These are phyloP conservation scores for Flaveria trinervia DNA, from an alignment of 129 eudicot genomes.

Conservation along the genomic window DNA sequence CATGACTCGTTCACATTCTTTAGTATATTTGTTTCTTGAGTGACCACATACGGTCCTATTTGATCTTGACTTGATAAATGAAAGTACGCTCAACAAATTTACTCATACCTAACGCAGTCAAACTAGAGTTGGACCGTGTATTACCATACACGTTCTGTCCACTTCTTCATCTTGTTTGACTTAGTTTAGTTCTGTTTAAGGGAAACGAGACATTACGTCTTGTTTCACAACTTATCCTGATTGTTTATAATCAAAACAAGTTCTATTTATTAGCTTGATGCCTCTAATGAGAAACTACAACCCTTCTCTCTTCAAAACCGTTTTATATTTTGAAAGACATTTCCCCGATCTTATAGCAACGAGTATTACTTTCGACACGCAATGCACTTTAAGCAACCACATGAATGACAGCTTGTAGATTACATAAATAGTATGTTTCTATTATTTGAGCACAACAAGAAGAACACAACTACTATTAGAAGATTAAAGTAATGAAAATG, in stretches of 20 bases:
- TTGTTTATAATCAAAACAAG: too few species aligned
- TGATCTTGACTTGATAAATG: not conserved
- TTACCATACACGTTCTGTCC: not conserved
- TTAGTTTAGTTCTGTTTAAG: not conserved
- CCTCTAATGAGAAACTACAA: not conserved
- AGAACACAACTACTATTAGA: not conserved
- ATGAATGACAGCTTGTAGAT: not conserved
- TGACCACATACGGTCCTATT: too few species aligned
- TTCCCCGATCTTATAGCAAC: not conserved
- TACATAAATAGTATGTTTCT: not conserved
- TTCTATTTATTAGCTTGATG: too few species aligned
- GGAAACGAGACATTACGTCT: not conserved
- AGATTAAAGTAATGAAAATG: conserved; percentile 9
- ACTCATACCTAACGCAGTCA: not conserved
- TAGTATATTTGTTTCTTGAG: not conserved
- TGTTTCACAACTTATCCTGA: too few species aligned
- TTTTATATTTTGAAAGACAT: not conserved
- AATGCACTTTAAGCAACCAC: not conserved
- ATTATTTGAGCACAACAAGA: not conserved
- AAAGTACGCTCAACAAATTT: too few species aligned
- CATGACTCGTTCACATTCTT: not conserved
- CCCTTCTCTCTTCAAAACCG: not conserved
- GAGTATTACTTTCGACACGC: not conserved
- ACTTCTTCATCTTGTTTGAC: not conserved
- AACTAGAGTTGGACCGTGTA: not conserved